A percentile compares a stretch with the other conserved stretches of the same genome.
Evolutionary conservation across 2,329 filamentous ascomycete genomes (phyloP).

Genomic region (Aureobasidium sp.): DNA sequence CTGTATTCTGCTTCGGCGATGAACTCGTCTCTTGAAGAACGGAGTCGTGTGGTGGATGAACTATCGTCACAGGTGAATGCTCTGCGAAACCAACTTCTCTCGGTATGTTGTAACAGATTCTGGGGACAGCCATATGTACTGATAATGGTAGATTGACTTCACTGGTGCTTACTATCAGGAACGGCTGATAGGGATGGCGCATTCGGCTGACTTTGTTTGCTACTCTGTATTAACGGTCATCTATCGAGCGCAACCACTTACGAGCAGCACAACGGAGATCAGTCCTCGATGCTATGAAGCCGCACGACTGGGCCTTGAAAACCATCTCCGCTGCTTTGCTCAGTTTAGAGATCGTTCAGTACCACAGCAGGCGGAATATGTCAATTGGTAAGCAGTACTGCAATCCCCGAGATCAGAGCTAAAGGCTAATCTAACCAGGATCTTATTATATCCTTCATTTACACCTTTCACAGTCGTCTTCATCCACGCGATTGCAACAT

Average conservation of each 20-base stretch:
- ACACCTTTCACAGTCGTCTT: conserved; percentile 19
- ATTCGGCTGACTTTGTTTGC: conserved; percentile 17
- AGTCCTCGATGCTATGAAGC: conserved; percentile 19
- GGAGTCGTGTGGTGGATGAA: conserved; percentile 1
- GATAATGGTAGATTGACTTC: not conserved
- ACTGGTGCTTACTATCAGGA: conserved; percentile 10
- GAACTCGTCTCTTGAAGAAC: not conserved
- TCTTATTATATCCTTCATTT: conserved; percentile 19
- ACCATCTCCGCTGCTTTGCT: conserved; percentile 17
- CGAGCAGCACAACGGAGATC: conserved; percentile 16
- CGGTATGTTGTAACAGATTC: not conserved
- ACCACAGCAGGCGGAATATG: conserved; percentile 15
- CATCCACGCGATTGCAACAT: conserved; percentile 18
- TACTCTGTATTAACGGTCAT: conserved; percentile 19
- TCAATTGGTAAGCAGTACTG: conserved; percentile 5
- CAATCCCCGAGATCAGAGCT: not conserved
- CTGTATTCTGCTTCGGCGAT: conserved; percentile 13
- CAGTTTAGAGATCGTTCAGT: conserved; percentile 9
- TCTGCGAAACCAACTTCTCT: not conserved
- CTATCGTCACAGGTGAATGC: conserved; percentile 5
- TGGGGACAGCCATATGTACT: rapidly evolving
- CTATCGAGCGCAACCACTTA: conserved; percentile 18
- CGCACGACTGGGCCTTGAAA: conserved; percentile 16
- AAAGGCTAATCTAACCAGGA: not conserved
- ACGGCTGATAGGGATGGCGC: conserved; percentile 11